Base-by-base conservation (phyloP, 805 yeast species). In the Candida xiaguanensis region DNA sequence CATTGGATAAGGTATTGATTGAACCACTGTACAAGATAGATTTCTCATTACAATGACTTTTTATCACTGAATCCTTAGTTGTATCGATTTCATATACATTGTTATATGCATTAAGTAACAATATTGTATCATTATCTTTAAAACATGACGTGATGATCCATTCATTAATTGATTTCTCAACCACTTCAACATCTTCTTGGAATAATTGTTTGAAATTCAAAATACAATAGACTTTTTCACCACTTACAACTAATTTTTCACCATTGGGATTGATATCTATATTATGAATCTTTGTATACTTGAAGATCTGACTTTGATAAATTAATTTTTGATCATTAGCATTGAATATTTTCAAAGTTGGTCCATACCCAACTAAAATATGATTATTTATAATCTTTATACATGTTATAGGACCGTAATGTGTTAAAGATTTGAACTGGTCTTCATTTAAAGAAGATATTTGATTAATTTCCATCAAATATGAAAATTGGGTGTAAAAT, bases 21-120 rank as follows among this genome's bases (percentile, higher is more conserved):
- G 86, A 72, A 0, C 98, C 99, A 5, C 96, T 86, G 56, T 93
- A 93, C 25, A 93, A 67, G 33, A 91, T 83, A 1, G 95, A 85
- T 47, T 84, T 81, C 59, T 87, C 95, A 14, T 74, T 73, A 51
- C 81, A 77, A 17, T 76, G 60, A 13, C 58, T 51, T 9, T 63
- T 63, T 2, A 56, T 59, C 1, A 76, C 49, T 3, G 31, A 39
- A 22, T 53, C 50, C 1, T 41, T 45, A 1, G 24, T 4, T 4
- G 19, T 3, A 15, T 51, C 52, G 1, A 65, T 47, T 26, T 52
- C 49, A 31, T 63, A 61, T 1, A 87, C 74, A 23, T 73, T 70
- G 52, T 91, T 90, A 56, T 90, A 96, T 3, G 96, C 87, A 0
- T 90, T 86, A 38, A 89, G 68, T 13, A 88, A 52, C 48, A 80